These are phyloP conservation scores for Aspergillus heteromorphus DNA, from an alignment of 495 filamentous ascomycete species.

Conservation along the genomic window DNA sequence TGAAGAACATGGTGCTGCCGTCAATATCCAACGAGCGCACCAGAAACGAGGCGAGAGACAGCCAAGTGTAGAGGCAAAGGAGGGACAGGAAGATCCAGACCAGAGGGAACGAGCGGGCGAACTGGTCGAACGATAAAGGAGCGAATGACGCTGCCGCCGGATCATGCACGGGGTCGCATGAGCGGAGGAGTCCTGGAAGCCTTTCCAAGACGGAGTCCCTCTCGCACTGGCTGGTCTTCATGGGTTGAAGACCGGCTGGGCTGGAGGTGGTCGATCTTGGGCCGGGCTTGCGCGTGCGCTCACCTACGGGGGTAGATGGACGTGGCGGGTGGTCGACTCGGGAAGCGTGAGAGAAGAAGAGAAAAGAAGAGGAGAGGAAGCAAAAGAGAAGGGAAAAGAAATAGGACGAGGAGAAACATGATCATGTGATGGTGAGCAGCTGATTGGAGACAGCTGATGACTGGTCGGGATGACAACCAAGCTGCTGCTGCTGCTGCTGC, in stretches of 20 bases:
- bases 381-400: constrained; percentile 28
- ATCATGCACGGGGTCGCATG: neutral
- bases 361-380: constrained; percentile 22
- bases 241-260: neutral
- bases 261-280: neutral
- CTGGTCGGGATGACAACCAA: neutral
- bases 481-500: too few relatives aligned
- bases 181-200: neutral
- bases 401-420: neutral
- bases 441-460: neutral
- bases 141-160: constrained; percentile 2
- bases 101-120: neutral
- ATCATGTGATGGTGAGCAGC: constrained; percentile 4
- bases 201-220: neutral
- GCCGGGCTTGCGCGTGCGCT: neutral
- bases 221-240: neutral
- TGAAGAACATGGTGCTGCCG: constrained; percentile 8
- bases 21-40: constrained; percentile 15
- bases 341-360: constrained; percentile 21
- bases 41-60: constrained; percentile 20
- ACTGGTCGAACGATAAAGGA: neutral
- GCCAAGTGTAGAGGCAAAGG: constrained; percentile 23
- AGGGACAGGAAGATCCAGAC: constrained; percentile 21
- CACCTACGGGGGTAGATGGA: neutral
- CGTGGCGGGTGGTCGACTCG: neutral